Conservation (phyloP, 139 green algal species). For the Chlamydomonas applanata region DNA sequence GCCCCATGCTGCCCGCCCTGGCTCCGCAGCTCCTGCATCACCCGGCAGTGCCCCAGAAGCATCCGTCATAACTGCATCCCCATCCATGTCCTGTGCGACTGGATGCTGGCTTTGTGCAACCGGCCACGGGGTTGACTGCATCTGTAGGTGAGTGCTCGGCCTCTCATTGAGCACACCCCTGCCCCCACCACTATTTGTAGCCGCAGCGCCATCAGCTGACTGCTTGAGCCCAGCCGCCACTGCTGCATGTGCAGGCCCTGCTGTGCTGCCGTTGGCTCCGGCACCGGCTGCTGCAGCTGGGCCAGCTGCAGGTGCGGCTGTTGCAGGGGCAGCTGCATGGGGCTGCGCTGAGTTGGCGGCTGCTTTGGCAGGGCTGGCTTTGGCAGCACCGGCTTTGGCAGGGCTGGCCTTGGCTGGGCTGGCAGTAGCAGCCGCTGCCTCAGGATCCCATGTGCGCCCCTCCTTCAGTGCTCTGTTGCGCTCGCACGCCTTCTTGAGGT, state of each 20-base stretch:
- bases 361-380: not conserved
- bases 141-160: not conserved
- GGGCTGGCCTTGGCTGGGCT: not conserved
- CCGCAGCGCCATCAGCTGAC: not conserved
- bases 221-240: not conserved
- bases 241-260: not conserved
- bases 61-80: too few relatives aligned
- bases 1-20: too few relatives aligned
- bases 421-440: not conserved
- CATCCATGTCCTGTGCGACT: not conserved
- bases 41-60: too few relatives aligned
- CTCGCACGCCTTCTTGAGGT: conserved; percentile 60
- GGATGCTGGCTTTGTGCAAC: conserved; percentile 1
- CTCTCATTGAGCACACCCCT: not conserved
- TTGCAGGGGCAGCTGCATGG: not conserved
- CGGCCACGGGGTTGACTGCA: not conserved
- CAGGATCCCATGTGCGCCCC: not conserved
- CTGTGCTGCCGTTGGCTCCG: too few relatives aligned
- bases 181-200: not conserved
- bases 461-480: conserved; percentile 33
- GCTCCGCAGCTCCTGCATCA: too few relatives aligned
- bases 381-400: not conserved
- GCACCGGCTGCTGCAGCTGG: too few relatives aligned
- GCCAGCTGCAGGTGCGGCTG: not conserved
- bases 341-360: not conserved